Percentiles rank a stretch among this genome's conserved stretches.
phyloP scores from a whole-genome alignment of 2,329 filamentous ascomycete genomes.

The Colletotrichum gigasporum region DNA sequence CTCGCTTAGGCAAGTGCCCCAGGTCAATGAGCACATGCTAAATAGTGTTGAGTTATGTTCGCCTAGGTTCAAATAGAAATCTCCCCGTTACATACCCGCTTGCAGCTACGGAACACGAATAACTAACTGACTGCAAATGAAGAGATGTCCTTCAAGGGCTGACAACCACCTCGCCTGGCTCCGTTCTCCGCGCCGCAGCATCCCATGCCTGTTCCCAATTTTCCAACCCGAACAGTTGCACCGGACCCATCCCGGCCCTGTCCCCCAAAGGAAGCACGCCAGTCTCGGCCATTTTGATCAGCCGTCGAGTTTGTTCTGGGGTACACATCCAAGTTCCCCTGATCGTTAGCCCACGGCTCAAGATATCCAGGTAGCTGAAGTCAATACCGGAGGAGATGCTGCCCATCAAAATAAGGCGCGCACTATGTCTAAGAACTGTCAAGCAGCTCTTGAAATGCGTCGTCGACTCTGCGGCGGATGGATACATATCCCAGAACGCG shows the following conservation, averaged over 20 bases:
- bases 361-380: conserved; percentile 9
- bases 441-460: background rate
- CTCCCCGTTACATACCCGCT: too few relatives aligned
- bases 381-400: background rate
- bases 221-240: background rate
- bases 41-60: too few relatives aligned
- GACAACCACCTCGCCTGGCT: conserved; percentile 1
- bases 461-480: background rate
- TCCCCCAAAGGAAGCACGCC: background rate
- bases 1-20: too few relatives aligned
- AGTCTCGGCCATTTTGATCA: conserved; percentile 10
- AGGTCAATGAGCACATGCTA: too few relatives aligned
- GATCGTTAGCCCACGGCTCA: background rate
- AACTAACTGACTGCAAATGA: background rate
- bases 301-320: background rate
- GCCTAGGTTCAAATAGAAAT: too few relatives aligned
- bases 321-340: conserved; percentile 3
- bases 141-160: background rate
- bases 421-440: background rate
- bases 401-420: background rate
- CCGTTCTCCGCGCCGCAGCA: background rate
- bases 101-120: too few relatives aligned
- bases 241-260: background rate
- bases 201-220: background rate
- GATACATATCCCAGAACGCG: conserved; percentile 2